Base-by-base conservation (phyloP, 2,329 filamentous ascomycete genomes). In the Camillea tinctor region DNA sequence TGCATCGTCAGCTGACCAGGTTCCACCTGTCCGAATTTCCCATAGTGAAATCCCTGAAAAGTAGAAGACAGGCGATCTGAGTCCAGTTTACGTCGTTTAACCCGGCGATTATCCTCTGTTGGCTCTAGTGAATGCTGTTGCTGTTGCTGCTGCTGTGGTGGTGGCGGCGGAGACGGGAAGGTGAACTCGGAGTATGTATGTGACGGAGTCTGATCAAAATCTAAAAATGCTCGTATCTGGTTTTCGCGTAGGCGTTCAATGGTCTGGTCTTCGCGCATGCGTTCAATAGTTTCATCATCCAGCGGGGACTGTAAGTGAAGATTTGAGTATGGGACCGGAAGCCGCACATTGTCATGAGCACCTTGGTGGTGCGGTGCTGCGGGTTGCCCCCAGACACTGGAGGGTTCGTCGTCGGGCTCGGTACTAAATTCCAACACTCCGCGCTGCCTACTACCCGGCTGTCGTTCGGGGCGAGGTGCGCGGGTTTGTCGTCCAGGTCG, bases 21-120 rank as follows among this genome's bases (percentile, higher is more conserved):
- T 61, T 95, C 90, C 17, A 96, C 90, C 75, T 97, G 93, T 19
- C 93, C 94, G 73, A 89, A 92, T 69, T 88, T 88, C 21, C 93
- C 94, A 73, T 97, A 98, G 63, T 85, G 88, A 72, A 93, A 91
- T 1, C 82, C 84, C 61, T 76, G 78, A 66, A 80, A 83, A 48
- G 73, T 73, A 6, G 80, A 75, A 23, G 80, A 75, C 15, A 80
- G 74, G 52, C 81, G 81, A 63, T 90, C 88, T 1, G 84, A 80
- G 67, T 91, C 89, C 44, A 92, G 74, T 73, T 91, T 92, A 63
- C 89, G 84, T 52, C 90, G 84, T 74, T 93, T 93, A 54, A 77
- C 77, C 59, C 84, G 80, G 58, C 86, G 82, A 66, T 65, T 70
- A 17, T 74, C 72, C 52, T 74, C 71, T 3, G 53, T 60, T 9